A percentile compares a stretch with the other conserved stretches of the same genome.
Conservation (phyloP, 306 rosid genomes). For the Prinsepia uniflora region DNA sequence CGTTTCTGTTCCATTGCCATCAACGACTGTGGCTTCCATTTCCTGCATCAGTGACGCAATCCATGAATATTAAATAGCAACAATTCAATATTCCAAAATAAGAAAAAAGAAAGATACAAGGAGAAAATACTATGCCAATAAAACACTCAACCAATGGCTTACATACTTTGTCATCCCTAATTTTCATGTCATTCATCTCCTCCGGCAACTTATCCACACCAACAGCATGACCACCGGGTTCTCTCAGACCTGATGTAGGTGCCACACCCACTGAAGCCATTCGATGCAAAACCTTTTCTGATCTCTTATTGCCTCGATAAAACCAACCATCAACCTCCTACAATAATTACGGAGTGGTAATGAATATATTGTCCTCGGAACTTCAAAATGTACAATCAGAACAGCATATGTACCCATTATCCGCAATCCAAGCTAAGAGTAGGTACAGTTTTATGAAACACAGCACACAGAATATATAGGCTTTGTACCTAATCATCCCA, state of each 20-base stretch:
- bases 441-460: background rate
- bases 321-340: constrained; percentile 54
- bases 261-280: constrained; percentile 89
- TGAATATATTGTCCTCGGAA: background rate
- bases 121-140: background rate
- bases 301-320: constrained; percentile 26
- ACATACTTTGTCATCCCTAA: constrained; percentile 84
- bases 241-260: constrained; percentile 67
- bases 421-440: background rate
- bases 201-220: constrained; percentile 88
- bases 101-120: background rate
- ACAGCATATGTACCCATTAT: background rate
- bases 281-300: constrained; percentile 14
- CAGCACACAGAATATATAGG: background rate
- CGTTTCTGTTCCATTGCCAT: constrained; percentile 83
- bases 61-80: constrained; percentile 13
- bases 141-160: background rate
- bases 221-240: constrained; percentile 53
- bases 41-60: constrained; percentile 42
- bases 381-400: background rate
- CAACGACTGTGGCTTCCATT: constrained; percentile 68
- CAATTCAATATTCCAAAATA: constrained; percentile 12
- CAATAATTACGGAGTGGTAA: constrained; percentile 15
- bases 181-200: constrained; percentile 96
- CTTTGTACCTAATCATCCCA: background rate